These are phyloP conservation scores for Polysphondylium violaceum DNA, from an alignment of 78 protist genomes.

Conservation along the genomic window DNA sequence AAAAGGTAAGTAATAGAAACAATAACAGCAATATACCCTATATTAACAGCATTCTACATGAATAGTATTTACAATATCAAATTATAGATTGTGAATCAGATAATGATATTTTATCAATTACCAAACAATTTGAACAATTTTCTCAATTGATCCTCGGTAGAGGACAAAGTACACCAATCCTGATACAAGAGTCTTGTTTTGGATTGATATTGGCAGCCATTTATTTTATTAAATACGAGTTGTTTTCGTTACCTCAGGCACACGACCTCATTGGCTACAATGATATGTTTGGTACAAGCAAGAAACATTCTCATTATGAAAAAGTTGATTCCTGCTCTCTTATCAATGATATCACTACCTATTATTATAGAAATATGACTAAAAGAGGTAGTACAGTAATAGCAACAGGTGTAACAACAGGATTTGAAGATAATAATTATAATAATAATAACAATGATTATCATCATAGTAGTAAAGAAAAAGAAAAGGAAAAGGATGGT, in stretches of 20 bases:
- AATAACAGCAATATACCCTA: background rate
- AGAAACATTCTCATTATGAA: slow-evolving; percentile 58
- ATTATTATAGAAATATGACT: slow-evolving; percentile 57
- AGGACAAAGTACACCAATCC: slow-evolving; percentile 19
- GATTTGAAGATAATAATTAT: background rate
- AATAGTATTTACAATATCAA: slow-evolving; percentile 65
- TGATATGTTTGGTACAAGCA: slow-evolving; percentile 34
- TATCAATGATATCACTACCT: slow-evolving; percentile 56
- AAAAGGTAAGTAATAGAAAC: slow-evolving; percentile 10
- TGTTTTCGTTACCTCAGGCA: slow-evolving; percentile 74
- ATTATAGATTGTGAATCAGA: slow-evolving; percentile 48
- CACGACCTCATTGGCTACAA: slow-evolving; percentile 71
- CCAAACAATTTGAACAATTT: slow-evolving; percentile 46
- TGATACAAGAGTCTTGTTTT: slow-evolving; percentile 71
- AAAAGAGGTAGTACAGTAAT: slow-evolving; percentile 9
- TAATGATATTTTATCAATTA: slow-evolving; percentile 50
- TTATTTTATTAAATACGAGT: slow-evolving; percentile 68
- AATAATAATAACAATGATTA: background rate
- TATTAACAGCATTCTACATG: background rate
- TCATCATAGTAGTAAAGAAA: background rate
- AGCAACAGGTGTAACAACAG: background rate
- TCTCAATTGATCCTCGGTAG: slow-evolving; percentile 72
- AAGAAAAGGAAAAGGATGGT: slow-evolving; percentile 1
- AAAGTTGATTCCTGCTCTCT: slow-evolving; percentile 59
- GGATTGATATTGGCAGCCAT: slow-evolving; percentile 57